Percentiles rank a stretch among this genome's conserved stretches.
phyloP scores from a whole-genome alignment of 805 yeast genomes.

The Kazachstania bromeliacearum region DNA sequence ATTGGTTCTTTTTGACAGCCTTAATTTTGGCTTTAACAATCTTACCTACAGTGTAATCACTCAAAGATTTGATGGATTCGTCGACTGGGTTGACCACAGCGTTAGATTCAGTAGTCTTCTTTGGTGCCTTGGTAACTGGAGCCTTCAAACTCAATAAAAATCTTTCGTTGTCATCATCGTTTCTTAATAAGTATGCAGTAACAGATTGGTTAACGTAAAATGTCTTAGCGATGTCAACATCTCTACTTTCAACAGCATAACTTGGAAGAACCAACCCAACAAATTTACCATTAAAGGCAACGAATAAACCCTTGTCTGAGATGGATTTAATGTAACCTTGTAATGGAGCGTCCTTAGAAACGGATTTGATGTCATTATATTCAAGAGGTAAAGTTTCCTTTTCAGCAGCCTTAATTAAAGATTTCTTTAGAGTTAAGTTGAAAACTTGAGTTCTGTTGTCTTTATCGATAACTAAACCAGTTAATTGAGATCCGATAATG shows the following conservation, averaged over 20 bases:
- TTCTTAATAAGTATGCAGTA: slow-evolving; percentile 51
- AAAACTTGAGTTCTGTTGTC: slow-evolving; percentile 53
- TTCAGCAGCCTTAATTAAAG: slow-evolving; percentile 58
- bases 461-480: slow-evolving; percentile 59
- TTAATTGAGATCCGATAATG: slow-evolving; percentile 49
- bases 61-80: slow-evolving; percentile 34
- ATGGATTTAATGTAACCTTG: slow-evolving; percentile 73
- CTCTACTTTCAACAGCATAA: slow-evolving; percentile 48
- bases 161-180: slow-evolving; percentile 61
- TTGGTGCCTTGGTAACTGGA: slow-evolving; percentile 15
- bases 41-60: slow-evolving; percentile 52
- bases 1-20: slow-evolving; percentile 59
- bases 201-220: slow-evolving; percentile 66
- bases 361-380: slow-evolving; percentile 45
- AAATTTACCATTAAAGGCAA: slow-evolving; percentile 68
- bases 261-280: slow-evolving; percentile 78
- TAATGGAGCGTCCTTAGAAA: slow-evolving; percentile 37
- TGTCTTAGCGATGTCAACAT: slow-evolving; percentile 42
- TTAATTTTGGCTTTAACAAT: slow-evolving; percentile 51
- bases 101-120: slow-evolving; percentile 7
- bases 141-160: slow-evolving; percentile 57
- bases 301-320: slow-evolving; percentile 74
- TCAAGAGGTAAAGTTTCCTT: slow-evolving; percentile 43
- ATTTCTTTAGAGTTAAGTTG: slow-evolving; percentile 52
- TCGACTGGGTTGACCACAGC: slow-evolving; percentile 54